Percentiles rank a stretch among this genome's conserved stretches.
Conservation (phyloP, 208 protist species). For the Leishmania arabica region DNA sequence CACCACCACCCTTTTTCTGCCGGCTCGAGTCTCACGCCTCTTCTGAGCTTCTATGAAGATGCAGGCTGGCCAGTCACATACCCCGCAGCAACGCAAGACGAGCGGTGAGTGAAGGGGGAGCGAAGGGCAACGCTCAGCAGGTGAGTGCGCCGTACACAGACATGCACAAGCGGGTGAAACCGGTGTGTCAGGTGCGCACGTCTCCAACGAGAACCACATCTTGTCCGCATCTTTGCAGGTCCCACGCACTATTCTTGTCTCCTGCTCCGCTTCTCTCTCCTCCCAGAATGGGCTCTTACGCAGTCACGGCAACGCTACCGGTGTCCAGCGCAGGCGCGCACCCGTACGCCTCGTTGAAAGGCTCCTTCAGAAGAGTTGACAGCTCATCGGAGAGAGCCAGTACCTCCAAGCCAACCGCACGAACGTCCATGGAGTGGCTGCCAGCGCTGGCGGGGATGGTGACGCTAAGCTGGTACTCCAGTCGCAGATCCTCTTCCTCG, state of each 20-base stretch:
- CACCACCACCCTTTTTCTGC: not conserved
- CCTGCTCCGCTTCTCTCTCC: not conserved
- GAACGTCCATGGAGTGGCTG: slow-evolving; percentile 63
- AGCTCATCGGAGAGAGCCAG: slow-evolving; percentile 62
- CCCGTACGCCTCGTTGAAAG: slow-evolving; percentile 71
- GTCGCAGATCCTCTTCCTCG: slow-evolving; percentile 83
- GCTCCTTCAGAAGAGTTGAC: slow-evolving; percentile 37
- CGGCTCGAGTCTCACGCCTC: not conserved
- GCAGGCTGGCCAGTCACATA: not conserved
- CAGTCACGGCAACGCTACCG: not conserved
- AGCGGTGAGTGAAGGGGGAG: not conserved
- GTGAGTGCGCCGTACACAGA: not conserved
- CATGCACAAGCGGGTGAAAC: not conserved
- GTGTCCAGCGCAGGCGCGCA: not conserved
- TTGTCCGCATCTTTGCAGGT: not conserved
- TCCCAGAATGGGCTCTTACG: not conserved
- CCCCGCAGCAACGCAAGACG: not conserved
- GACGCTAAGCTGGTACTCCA: slow-evolving; percentile 79
- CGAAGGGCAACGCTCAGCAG: not conserved
- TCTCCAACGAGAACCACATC: not conserved
- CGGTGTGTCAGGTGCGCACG: not conserved
- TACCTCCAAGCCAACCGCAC: slow-evolving; percentile 64
- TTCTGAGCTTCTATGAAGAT: not conserved
- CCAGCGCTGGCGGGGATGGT: slow-evolving; percentile 58
- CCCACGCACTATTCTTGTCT: not conserved